Evolutionary conservation across 1,139 yeast genomes (phyloP).

Genomic region (Debaryomycetaceae sp.): DNA sequence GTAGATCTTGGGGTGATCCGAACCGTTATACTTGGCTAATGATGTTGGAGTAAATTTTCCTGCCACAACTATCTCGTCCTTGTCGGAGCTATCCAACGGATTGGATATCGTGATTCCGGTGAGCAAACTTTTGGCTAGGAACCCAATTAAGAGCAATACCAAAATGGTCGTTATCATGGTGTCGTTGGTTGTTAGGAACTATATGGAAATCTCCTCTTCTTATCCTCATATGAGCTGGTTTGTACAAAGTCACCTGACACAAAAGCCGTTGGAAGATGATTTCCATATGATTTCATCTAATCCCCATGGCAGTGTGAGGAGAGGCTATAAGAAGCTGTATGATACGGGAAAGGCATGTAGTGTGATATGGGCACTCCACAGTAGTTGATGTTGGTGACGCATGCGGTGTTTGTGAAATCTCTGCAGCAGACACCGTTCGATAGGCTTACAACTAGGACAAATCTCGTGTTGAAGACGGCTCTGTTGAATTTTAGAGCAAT

Average conservation of each 20-base stretch:
- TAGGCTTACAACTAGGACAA: too few relatives aligned
- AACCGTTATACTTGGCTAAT: slow-evolving; percentile 75
- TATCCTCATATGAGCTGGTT: neutral
- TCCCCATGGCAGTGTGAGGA: too few relatives aligned
- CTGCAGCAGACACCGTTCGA: too few relatives aligned
- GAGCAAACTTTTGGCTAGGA: slow-evolving; percentile 20
- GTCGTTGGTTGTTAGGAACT: neutral
- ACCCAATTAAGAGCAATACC: slow-evolving; percentile 19
- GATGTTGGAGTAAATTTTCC: slow-evolving; percentile 79
- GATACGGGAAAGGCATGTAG: too few relatives aligned
- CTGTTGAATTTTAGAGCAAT: too few relatives aligned
- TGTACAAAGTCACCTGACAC: neutral
- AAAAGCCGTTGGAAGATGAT: neutral
- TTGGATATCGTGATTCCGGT: slow-evolving; percentile 14
- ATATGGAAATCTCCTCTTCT: neutral
- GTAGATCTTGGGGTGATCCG: slow-evolving; percentile 70
- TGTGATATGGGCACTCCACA: too few relatives aligned
- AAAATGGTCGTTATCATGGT: slow-evolving; percentile 24
- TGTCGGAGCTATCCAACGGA: slow-evolving; percentile 9
- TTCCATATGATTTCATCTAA: neutral
- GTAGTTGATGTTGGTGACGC: too few relatives aligned
- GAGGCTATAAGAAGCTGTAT: too few relatives aligned
- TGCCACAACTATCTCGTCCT: slow-evolving; percentile 61
- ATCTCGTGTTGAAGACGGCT: too few relatives aligned
- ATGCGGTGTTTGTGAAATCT: too few relatives aligned